Percentiles rank a stretch among this genome's conserved stretches.
Evolutionary conservation across 352 stramenopile genomes (phyloP).

Genomic region (Phytopythium mirpurense): DNA sequence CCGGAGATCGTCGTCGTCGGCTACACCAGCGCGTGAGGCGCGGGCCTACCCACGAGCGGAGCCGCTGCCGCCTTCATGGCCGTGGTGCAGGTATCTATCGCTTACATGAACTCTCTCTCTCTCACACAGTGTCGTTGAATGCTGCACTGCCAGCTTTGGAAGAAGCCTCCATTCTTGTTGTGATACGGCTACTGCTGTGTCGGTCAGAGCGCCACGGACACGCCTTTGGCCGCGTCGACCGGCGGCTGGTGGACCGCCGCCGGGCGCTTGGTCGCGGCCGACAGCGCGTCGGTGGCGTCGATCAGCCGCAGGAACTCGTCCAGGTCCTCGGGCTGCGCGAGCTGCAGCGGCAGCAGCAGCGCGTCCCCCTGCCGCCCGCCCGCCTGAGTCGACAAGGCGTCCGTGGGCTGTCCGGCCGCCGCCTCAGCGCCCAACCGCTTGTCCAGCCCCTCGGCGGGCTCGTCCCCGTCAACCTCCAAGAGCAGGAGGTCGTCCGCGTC

Average conservation of each 20-base stretch:
- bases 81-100: constrained; percentile 2
- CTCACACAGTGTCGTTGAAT: neutral
- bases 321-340: constrained; percentile 13
- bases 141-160: too few species aligned
- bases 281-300: constrained; percentile 5
- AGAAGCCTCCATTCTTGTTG: too few species aligned
- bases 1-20: constrained; percentile 29
- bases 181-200: too few species aligned
- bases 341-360: constrained; percentile 9
- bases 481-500: constrained; percentile 10
- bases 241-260: neutral
- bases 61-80: too few species aligned
- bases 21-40: constrained; percentile 14
- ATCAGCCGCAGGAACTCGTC: constrained; percentile 15
- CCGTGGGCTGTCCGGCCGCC: neutral
- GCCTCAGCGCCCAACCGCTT: neutral
- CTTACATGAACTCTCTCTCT: neutral
- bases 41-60: too few species aligned
- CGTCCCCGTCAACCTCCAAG: neutral
- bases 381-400: neutral
- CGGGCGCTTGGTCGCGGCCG: neutral
- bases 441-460: neutral
- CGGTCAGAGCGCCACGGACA: neutral
- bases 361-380: neutral
- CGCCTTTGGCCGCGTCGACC: neutral